phyloP scores from a whole-genome alignment of 106 monocot genomes.

The Dendrobium huoshanense region DNA sequence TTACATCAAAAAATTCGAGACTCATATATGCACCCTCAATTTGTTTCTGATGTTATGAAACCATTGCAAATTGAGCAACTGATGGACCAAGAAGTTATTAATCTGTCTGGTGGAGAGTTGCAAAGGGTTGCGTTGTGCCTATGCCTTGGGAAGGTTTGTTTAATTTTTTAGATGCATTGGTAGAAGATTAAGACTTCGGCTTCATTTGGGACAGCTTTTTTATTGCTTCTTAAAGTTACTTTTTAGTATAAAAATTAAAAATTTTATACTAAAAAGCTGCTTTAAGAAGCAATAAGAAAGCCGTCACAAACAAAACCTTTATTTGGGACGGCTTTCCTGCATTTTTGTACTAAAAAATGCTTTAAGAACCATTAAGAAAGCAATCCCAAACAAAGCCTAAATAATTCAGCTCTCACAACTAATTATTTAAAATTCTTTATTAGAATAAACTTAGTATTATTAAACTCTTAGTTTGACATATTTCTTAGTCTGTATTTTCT shows the following conservation, averaged over 20 bases:
- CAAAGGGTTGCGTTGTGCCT: constrained; percentile 89
- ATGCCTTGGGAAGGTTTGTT: constrained; percentile 89
- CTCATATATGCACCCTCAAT: constrained; percentile 91
- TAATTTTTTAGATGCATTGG: background rate
- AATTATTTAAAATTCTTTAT: background rate
- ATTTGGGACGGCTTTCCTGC: too few species aligned
- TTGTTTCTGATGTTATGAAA: constrained; percentile 96
- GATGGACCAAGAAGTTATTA: constrained; percentile 94
- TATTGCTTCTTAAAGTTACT: too few species aligned
- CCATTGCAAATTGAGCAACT: constrained; percentile 95
- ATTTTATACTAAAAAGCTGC: too few species aligned
- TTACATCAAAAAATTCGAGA: constrained; percentile 87
- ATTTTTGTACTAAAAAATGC: too few species aligned
- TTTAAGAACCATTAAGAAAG: too few species aligned
- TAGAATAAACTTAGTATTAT: background rate
- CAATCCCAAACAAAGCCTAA: too few species aligned
- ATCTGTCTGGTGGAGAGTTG: constrained; percentile 96
- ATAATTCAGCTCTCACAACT: background rate
- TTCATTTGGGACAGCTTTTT: too few species aligned
- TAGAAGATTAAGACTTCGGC: background rate
- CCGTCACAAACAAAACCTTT: too few species aligned
- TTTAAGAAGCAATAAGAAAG: too few species aligned
- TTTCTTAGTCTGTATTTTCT: background rate
- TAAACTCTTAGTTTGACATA: background rate
- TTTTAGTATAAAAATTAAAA: too few species aligned